Percentiles rank a stretch among this genome's conserved stretches.
phyloP scores from a whole-genome alignment of 108 stramenopile species.

The Pseudonitzschia pungens region DNA sequence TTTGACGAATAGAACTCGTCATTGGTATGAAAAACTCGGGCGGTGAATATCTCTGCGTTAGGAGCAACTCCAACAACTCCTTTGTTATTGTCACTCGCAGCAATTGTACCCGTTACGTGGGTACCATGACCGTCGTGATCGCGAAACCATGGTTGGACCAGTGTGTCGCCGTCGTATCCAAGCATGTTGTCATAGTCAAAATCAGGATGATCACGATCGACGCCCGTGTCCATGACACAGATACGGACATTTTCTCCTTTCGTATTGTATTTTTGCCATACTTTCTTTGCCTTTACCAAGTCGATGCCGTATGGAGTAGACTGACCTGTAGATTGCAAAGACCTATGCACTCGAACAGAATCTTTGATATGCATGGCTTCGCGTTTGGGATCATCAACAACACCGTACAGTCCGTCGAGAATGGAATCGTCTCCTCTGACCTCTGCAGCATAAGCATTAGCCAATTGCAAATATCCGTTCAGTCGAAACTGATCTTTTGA shows the following conservation, averaged over 20 bases:
- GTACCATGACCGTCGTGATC: constrained; percentile 53
- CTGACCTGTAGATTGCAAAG: constrained; percentile 13
- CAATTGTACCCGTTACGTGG: constrained; percentile 59
- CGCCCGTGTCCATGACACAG: constrained; percentile 55
- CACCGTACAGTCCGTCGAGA: constrained; percentile 1
- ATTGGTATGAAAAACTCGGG: constrained; percentile 42
- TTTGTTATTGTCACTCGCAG: constrained; percentile 32
- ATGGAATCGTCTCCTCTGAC: constrained; percentile 4
- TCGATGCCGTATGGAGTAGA: constrained; percentile 21
- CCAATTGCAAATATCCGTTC: constrained; percentile 1
- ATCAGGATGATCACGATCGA: constrained; percentile 35
- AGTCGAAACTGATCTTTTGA: neutral
- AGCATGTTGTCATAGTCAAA: constrained; percentile 14
- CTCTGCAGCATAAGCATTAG: constrained; percentile 1
- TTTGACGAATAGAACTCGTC: constrained; percentile 39
- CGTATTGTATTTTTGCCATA: constrained; percentile 5
- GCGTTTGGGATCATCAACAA: constrained; percentile 9
- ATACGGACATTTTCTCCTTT: constrained; percentile 36
- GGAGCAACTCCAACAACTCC: constrained; percentile 47
- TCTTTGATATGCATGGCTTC: constrained; percentile 23
- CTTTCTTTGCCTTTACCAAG: constrained; percentile 22
- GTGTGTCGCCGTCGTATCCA: constrained; percentile 23
- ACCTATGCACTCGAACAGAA: constrained; percentile 20
- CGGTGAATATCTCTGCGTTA: constrained; percentile 39
- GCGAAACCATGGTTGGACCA: constrained; percentile 36